Base-by-base conservation (phyloP, 169 alveolate species). In the Theileria luwenshuni region DNA sequence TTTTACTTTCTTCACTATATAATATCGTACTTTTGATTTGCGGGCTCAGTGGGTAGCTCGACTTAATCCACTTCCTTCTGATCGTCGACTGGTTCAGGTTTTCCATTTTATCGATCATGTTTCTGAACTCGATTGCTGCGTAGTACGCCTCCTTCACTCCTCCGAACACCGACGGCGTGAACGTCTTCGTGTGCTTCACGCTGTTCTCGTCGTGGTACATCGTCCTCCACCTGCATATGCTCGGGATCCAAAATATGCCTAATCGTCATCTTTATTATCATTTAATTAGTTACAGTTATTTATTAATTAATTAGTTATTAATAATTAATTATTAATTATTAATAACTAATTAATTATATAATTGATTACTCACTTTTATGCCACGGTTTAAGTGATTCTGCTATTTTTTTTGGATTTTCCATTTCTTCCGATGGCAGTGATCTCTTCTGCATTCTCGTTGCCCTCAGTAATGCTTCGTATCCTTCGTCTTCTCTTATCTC, bases 161-260 rank as follows among this genome's bases (percentile, higher is more conserved):
- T 30, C 87, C 87, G 30, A 79, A 79, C 5, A 79, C 51, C 35
- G 75, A 63, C 8, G 87, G 87, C 3, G 87, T 79, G 51, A 79
- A 79, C 2, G 87, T 79, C 49, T 79, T 79, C 27, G 87, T 58
- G 65, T 79, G 87, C 35, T 69, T 65, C 12, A 54, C 71, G 28
- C 80, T 68, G 10, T 49, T 19, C 33, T 72, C 87, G 41, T 79
- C 87, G 45, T 33, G 41, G 68, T 56, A 79, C 27, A 75, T 23
- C 28, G 87, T 79, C 19, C 87, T n/a, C 87, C 87, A 79, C 8
- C 87, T 62, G 33, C 80, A 79, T 17, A 79, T 79, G 71, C 87
- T 79, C 19, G 87, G 83, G 33, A 79, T 69, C 87, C 87, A 79
- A 19, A 71, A 61, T 2, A 79, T 71, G 1, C 47, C 87, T 79